A percentile compares a stretch with the other conserved stretches of the same genome.
Conservation (phyloP, 805 yeast genomes). For the Kodamaea neixiangensis region DNA sequence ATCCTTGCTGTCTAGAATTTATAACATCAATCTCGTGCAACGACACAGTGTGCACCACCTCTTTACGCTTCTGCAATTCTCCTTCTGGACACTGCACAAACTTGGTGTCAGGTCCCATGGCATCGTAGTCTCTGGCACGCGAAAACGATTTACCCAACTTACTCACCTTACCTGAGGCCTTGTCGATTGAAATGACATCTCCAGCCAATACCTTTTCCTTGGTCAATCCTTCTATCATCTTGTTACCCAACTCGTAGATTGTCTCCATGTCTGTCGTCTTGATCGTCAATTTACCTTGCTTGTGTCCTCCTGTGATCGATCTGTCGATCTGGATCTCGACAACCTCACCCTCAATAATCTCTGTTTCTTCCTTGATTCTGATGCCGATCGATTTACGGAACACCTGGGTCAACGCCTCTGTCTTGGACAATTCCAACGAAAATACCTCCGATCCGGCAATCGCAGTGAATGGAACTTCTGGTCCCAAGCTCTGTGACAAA, state of each 20-base stretch:
- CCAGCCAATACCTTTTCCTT: slow-evolving; percentile 97
- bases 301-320: slow-evolving; percentile 94
- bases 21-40: slow-evolving; percentile 97
- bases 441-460: slow-evolving; percentile 93
- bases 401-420: slow-evolving; percentile 95
- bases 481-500: slow-evolving; percentile 67
- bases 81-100: slow-evolving; percentile 99
- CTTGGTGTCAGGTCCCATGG: slow-evolving; percentile 97
- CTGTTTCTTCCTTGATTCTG: slow-evolving; percentile 94
- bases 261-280: slow-evolving; percentile 99
- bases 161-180: slow-evolving; percentile 90
- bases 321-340: slow-evolving; percentile 95
- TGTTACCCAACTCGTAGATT: slow-evolving; percentile 89
- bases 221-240: slow-evolving; percentile 92
- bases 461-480: slow-evolving; percentile 91
- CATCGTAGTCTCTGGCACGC: slow-evolving; percentile 96
- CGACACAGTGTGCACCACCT: slow-evolving; percentile 96
- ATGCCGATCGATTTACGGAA: slow-evolving; percentile 95
- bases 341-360: slow-evolving; percentile 97
- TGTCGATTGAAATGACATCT: slow-evolving; percentile 93
- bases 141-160: slow-evolving; percentile 95
- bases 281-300: slow-evolving; percentile 96
- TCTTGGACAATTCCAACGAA: slow-evolving; percentile 88
- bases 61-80: slow-evolving; percentile 92
- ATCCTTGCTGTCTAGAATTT: slow-evolving; percentile 97